These are phyloP conservation scores for Conticribra guillardii DNA, from an alignment of 108 stramenopile genomes.

Conservation along the genomic window DNA sequence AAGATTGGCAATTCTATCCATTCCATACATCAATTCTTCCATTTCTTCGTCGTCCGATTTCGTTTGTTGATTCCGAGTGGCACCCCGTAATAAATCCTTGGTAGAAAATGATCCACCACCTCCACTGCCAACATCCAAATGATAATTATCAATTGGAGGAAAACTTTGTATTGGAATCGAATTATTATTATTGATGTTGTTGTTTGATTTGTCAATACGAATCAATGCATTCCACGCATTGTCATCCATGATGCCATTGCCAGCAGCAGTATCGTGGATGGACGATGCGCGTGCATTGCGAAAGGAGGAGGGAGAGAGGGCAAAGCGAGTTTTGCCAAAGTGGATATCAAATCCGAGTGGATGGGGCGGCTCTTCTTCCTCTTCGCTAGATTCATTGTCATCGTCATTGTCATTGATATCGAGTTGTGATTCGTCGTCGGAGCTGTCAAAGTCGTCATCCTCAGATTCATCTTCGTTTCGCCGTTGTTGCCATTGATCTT, in stretches of 20 bases:
- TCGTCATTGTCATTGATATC: constrained; percentile 15
- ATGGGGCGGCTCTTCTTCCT: constrained; percentile 66
- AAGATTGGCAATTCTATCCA: constrained; percentile 52
- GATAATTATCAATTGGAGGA: constrained; percentile 11
- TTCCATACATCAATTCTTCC: constrained; percentile 18
- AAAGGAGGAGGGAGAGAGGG: constrained; percentile 30
- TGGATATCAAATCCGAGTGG: constrained; percentile 66
- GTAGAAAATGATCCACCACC: not conserved
- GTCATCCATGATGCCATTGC: constrained; percentile 14
- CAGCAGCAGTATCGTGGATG: not conserved
- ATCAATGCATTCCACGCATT: constrained; percentile 43
- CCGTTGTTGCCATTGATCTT: constrained; percentile 4
- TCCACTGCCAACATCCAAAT: not conserved
- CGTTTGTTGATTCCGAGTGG: not conserved
- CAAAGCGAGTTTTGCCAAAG: constrained; percentile 60
- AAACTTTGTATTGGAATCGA: not conserved
- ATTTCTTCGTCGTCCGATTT: too few relatives aligned
- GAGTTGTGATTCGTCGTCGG: not conserved
- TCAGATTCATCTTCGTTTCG: not conserved
- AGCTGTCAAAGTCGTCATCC: not conserved
- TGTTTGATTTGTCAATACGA: constrained; percentile 7
- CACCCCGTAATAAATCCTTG: not conserved
- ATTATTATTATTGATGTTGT: constrained; percentile 9
- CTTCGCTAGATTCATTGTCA: constrained; percentile 7
- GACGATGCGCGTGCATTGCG: constrained; percentile 16